A percentile compares a stretch with the other conserved stretches of the same genome.
These are phyloP conservation scores for Mikania micrantha DNA, from an alignment of 129 eudicot species.

Conservation along the genomic window DNA sequence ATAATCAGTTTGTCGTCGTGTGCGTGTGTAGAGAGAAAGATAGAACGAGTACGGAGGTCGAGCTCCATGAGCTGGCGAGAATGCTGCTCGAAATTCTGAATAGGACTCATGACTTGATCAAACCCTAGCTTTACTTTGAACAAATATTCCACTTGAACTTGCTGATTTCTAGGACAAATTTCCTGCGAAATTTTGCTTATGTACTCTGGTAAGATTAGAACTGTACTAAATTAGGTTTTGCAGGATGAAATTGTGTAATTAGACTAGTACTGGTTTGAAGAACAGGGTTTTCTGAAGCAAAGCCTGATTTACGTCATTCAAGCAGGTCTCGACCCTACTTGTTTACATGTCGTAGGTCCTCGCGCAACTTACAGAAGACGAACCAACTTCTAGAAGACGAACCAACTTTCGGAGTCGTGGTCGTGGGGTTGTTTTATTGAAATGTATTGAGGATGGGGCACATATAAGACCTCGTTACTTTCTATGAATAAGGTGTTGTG, in stretches of 20 bases:
- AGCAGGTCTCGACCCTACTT: not conserved
- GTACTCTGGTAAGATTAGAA: not conserved
- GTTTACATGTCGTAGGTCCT: not conserved
- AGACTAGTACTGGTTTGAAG: not conserved
- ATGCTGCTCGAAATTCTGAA: constrained; percentile 97
- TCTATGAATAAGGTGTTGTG: too few species aligned
- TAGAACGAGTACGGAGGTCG: constrained; percentile 52
- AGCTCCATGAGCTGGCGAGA: constrained; percentile 76
- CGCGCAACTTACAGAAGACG: not conserved
- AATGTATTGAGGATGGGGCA: too few species aligned
- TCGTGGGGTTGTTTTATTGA: not conserved
- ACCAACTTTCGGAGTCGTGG: too few species aligned
- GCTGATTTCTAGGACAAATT: constrained; percentile 30
- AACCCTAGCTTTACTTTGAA: constrained; percentile 33
- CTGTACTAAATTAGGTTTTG: constrained; percentile 1
- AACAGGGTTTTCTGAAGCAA: not conserved
- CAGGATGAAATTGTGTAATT: not conserved
- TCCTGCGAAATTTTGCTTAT: constrained; percentile 11
- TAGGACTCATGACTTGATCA: constrained; percentile 61
- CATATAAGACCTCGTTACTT: too few species aligned
- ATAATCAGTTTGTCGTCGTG: not conserved
- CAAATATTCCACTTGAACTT: constrained; percentile 9
- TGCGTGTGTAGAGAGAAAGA: constrained; percentile 6
- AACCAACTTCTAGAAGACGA: not conserved
- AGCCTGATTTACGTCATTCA: constrained; percentile 14